Evolutionary conservation across 1,284 basidiomycete species (phyloP), one percentile per base, ranked within the genome.

Genomic region (Trametes sp.): DNA sequence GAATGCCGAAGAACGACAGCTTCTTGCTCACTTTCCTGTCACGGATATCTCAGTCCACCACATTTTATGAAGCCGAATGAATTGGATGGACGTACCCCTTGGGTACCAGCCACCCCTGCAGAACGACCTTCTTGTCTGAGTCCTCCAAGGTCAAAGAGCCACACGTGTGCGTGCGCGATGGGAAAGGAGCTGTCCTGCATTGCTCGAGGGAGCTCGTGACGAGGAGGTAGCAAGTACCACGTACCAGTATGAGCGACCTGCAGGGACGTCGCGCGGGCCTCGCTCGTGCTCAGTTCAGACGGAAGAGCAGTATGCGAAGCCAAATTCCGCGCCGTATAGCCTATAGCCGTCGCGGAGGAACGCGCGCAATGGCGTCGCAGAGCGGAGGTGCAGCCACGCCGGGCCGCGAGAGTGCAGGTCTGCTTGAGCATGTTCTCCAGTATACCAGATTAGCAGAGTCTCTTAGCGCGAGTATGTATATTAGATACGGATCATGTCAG

Each of bases 1-100:
- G 90, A 69, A 98, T 82, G 24, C 89, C 89, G 77, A 89, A 87
- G 80, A 95, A 94, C 54, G 90, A 90, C 72, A 94, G 73, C 68
- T 76, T 79, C 77, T 84, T 88, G 77, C 80, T 83, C 16, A 88
- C 82, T 76, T 89, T 90, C 51, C 90, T 93, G 26, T 21, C 23
- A 14, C 7, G 14, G 14, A 8, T 9, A 9, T 26, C 6, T 26
- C 7, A n/a, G 35, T 28, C 41, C 35, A 29, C 16, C 26, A 16
- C 21, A 14, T 36, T 16, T 19, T 9, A 23, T 38, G 33, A 16
- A 6, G 23, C 16, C n/a, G n/a, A n/a, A 36, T 19, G 4, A 5
- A 31, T 23, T 19, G 14, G 0, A 2, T 19, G 11, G 11, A 13
- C 61, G 16, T 44, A 68, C 66, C 64, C 64, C 35, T 63, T 68